phyloP scores from a whole-genome alignment of 441 rosid genomes.

The Rhodomyrtus psidioides region DNA sequence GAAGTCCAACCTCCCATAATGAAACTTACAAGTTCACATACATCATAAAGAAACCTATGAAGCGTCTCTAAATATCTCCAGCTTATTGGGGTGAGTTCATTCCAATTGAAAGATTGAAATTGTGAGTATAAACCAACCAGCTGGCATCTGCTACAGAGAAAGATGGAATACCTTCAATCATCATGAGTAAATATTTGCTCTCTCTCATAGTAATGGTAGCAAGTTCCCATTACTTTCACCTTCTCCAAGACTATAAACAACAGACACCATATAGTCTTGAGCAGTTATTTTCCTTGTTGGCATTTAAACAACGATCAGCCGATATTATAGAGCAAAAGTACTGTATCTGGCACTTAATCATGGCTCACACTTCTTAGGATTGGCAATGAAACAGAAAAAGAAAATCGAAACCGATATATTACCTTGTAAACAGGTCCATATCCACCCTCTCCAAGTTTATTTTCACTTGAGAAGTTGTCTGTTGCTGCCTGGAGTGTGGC shows the following conservation, averaged over 20 bases:
- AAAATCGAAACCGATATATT: background rate
- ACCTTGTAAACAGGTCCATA: constrained; percentile 12
- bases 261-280: background rate
- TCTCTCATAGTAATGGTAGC: background rate
- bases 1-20: background rate
- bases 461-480: background rate
- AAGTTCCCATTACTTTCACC: background rate
- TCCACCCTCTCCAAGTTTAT: constrained; percentile 10
- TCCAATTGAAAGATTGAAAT: background rate
- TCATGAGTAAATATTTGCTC: background rate
- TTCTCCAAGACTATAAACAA: background rate
- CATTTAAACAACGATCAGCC: no score
- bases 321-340: background rate
- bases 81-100: background rate
- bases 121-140: background rate
- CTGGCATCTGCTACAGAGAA: background rate
- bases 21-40: background rate
- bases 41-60: background rate
- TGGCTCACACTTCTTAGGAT: background rate
- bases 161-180: background rate
- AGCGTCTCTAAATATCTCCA: background rate
- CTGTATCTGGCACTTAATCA: background rate
- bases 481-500: constrained; percentile 8
- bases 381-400: background rate
- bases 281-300: background rate